phyloP scores from a whole-genome alignment of 1,139 yeast genomes.

The Candida sp. region DNA sequence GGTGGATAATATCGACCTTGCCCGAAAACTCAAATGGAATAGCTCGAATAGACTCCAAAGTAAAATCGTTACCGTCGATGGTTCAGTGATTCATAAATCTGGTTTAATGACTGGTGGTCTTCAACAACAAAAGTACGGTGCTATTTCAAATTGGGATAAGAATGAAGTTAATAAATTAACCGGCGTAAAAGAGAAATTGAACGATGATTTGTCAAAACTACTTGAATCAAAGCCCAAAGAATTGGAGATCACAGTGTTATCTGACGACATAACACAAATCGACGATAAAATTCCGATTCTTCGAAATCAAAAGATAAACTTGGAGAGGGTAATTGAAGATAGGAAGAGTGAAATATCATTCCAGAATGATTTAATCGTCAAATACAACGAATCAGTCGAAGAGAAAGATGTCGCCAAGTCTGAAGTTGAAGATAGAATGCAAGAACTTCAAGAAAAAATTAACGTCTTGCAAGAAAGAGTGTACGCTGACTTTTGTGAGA shows the following conservation, averaged over 20 bases:
- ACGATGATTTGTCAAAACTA: slow-evolving; percentile 49
- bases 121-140: slow-evolving; percentile 31
- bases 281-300: slow-evolving; percentile 55
- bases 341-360: slow-evolving; percentile 53
- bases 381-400: slow-evolving; percentile 14
- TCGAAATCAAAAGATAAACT: slow-evolving; percentile 46
- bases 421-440: slow-evolving; percentile 28
- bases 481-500: slow-evolving; percentile 53
- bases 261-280: slow-evolving; percentile 51
- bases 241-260: slow-evolving; percentile 51
- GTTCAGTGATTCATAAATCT: slow-evolving; percentile 78
- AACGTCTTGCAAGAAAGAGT: slow-evolving; percentile 38
- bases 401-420: slow-evolving; percentile 18
- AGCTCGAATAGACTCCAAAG: slow-evolving; percentile 41
- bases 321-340: slow-evolving; percentile 54
- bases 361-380: slow-evolving; percentile 27
- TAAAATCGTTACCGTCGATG: slow-evolving; percentile 79
- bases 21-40: slow-evolving; percentile 74
- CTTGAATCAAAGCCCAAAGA: slow-evolving; percentile 52
- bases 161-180: slow-evolving; percentile 59
- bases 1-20: slow-evolving; percentile 69
- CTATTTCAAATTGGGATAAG: slow-evolving; percentile 64
- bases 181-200: slow-evolving; percentile 58
- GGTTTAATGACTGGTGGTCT: slow-evolving; percentile 94
- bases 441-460: slow-evolving; percentile 22